Conservation (phyloP, 1,284 basidiomycete species). For the Boletus hoseneyae region DNA sequence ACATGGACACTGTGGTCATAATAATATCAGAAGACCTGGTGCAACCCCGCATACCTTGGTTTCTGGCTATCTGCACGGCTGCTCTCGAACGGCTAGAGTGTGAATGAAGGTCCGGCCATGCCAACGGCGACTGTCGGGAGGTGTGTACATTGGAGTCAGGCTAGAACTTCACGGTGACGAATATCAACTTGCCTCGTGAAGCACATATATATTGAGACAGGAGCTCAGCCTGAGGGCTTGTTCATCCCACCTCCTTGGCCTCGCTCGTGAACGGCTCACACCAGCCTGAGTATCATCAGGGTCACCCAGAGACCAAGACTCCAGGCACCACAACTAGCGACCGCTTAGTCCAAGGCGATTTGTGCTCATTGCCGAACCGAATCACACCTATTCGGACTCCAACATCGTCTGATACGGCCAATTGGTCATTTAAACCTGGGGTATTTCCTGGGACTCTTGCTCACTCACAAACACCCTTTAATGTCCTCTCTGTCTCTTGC, state of each 20-base stretch:
- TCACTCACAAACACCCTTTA: not conserved
- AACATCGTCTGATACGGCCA: slow-evolving; percentile 16
- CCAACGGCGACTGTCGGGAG: no score
- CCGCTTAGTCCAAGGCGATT: slow-evolving; percentile 4
- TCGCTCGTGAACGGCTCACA: not conserved
- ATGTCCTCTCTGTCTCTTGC: slow-evolving; percentile 23
- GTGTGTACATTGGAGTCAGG: no score
- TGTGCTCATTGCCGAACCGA: slow-evolving; percentile 1
- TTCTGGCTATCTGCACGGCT: no score
- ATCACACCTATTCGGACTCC: slow-evolving; percentile 12
- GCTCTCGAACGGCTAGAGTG: no score
- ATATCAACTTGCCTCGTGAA: no score
- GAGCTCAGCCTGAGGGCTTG: no score
- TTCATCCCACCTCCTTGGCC: not conserved
- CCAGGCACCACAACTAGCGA: not conserved
- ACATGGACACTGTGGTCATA: no score
- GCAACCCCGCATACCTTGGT: no score
- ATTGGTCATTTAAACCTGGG: slow-evolving; percentile 17
- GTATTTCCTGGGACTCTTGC: not conserved
- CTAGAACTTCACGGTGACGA: no score
- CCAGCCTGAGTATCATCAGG: not conserved
- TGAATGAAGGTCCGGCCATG: no score
- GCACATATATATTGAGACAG: no score
- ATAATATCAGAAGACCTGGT: no score
- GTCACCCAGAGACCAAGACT: not conserved